Evolutionary conservation across 1,139 yeast genomes (phyloP), one percentile per base, ranked within the genome.

Genomic region (Hanseniaspora uvarum): DNA sequence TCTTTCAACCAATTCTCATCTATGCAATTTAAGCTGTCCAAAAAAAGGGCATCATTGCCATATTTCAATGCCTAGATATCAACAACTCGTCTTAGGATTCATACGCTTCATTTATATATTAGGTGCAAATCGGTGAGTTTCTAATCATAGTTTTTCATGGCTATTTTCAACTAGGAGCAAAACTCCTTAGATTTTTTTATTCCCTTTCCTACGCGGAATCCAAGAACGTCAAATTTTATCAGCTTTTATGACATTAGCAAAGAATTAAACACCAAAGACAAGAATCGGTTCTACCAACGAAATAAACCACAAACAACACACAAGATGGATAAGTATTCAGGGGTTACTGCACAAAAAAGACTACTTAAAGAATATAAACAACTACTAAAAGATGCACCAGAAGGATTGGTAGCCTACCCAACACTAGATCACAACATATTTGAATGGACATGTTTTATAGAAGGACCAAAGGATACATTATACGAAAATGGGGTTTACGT

Each of bases 381-480:
- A 68, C 77, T 92, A 40, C 73, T 82, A 21, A 78, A 78, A 59
- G 95, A 89, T 60, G 83, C 96, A 0, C 96, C 96, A 0, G 96
- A 94, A 31, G 98, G 98, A 0, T 86, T 92, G 49, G 78, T 88
- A 7, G 98, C 98, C 0, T 95, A 96, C 1, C 98, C 98, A 0
- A 72, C 80, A 1, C 71, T 78, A 23, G 98, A 92, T 63, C 83
- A 83, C 62, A 80, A 92, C 67, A 70, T 92, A 58, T 86, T 87
- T 60, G 73, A 74, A 44, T 92, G 98, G 98, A 94, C 86, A 59
- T 92, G 98, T 66, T 70, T 88, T 56, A 71, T 92, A 48, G 94
- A 84, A 61, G 98, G 98, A 0, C 98, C 98, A 0, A 75, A 80
- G n/a, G 96, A 79, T 50, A 88, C 97, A 0, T 86, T 94, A 3